A percentile compares a stretch with the other conserved stretches of the same genome.
phyloP scores from a whole-genome alignment of 2,329 filamentous ascomycete species.

The Fusarium fracticaudum region DNA sequence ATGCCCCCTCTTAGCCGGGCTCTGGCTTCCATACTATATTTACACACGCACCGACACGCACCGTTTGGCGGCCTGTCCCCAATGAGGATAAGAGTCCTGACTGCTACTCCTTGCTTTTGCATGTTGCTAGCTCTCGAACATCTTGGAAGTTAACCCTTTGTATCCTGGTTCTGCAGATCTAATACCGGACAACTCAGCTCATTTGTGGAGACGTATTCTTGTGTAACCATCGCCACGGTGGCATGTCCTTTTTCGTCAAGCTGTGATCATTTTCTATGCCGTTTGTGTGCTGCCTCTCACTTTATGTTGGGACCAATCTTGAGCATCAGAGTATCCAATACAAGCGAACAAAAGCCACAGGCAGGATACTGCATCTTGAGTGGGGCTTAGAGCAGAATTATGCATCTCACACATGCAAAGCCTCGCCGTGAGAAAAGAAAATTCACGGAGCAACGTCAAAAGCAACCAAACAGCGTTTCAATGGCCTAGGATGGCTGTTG shows the following conservation, averaged over 20 bases:
- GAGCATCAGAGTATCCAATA: background rate
- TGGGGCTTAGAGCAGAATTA: background rate
- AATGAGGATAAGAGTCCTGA: background rate
- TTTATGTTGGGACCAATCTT: background rate
- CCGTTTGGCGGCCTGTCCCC: constrained; percentile 6
- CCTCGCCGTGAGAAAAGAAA: background rate
- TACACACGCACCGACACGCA: constrained; percentile 24
- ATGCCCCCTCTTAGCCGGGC: constrained; percentile 9
- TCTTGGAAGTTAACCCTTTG: constrained; percentile 2
- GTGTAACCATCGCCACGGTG: constrained; percentile 16
- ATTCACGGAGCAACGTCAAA: background rate
- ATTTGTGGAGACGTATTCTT: background rate
- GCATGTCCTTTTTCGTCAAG: background rate
- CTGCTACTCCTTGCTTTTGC: constrained; percentile 15
- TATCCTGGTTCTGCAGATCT: background rate
- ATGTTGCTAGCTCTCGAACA: background rate
- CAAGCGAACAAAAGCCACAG: constrained; percentile 10
- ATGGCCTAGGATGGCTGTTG: background rate
- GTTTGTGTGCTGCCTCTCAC: constrained; percentile 2
- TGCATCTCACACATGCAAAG: background rate
- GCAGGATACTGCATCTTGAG: constrained; percentile 5
- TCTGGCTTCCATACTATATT: constrained; percentile 26
- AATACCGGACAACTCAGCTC: background rate
- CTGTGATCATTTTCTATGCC: background rate
- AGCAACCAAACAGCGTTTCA: background rate